A percentile compares a stretch with the other conserved stretches of the same genome.
phyloP scores from a whole-genome alignment of 2,329 filamentous ascomycete species.

The Microcera coccophila region DNA sequence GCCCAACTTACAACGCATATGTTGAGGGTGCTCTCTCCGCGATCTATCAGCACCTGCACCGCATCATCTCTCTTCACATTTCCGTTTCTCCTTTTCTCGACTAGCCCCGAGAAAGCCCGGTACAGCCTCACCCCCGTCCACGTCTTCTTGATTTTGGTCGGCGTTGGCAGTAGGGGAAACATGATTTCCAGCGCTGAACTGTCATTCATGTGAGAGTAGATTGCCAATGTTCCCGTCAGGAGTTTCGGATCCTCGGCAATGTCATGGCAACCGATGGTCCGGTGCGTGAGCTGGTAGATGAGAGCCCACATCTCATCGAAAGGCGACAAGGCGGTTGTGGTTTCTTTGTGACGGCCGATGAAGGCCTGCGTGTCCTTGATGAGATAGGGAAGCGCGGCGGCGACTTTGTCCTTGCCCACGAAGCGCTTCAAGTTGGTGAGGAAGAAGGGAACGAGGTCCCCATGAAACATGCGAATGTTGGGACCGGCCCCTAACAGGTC shows the following conservation, averaged over 20 bases:
- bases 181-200: constrained; percentile 44
- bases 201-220: constrained; percentile 46
- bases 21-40: constrained; percentile 41
- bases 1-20: constrained; percentile 39
- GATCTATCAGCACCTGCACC: constrained; percentile 51
- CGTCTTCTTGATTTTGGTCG: constrained; percentile 39
- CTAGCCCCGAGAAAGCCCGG: constrained; percentile 44
- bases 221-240: constrained; percentile 39
- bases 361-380: constrained; percentile 36
- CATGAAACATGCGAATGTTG: constrained; percentile 14
- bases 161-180: constrained; percentile 49
- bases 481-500: constrained; percentile 30
- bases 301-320: constrained; percentile 51
- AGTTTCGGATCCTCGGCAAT: constrained; percentile 45
- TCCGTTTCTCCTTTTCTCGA: constrained; percentile 41
- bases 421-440: constrained; percentile 30
- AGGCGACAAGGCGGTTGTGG: constrained; percentile 27
- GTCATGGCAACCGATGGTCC: constrained; percentile 50
- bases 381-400: constrained; percentile 38
- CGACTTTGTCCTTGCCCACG: constrained; percentile 37
- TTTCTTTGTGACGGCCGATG: constrained; percentile 1
- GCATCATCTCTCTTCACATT: constrained; percentile 46
- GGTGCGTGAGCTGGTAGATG: constrained; percentile 55
- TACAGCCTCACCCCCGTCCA: constrained; percentile 46
- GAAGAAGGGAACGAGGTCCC: constrained; percentile 26